A percentile compares a stretch with the other conserved stretches of the same genome.
Evolutionary conservation across 371 early-diverging fungal species (phyloP).

Genomic region (Caulochytrium protostelioides): DNA sequence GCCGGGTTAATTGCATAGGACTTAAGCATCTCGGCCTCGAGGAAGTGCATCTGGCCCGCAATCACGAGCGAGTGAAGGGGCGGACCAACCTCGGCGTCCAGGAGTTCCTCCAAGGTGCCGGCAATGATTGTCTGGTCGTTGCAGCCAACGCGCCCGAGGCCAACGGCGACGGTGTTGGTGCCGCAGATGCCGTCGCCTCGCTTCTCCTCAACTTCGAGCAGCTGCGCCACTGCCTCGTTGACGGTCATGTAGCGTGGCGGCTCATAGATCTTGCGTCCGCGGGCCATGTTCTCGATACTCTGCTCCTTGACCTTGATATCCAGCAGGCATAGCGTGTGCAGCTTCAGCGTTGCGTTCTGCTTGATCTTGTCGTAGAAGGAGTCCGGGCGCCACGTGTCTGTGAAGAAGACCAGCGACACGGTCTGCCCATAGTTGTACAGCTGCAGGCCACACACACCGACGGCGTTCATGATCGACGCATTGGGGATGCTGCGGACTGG

Average conservation of each 20-base stretch:
- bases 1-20: constrained; percentile 44
- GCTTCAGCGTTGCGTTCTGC: constrained; percentile 54
- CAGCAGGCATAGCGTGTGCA: constrained; percentile 93
- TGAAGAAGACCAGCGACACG: constrained; percentile 96
- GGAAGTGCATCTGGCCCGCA: constrained; percentile 71
- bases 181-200: constrained; percentile 39
- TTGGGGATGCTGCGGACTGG: constrained; percentile 86
- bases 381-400: constrained; percentile 88
- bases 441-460: constrained; percentile 94
- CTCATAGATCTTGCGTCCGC: constrained; percentile 79
- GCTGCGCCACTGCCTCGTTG: constrained; percentile 77
- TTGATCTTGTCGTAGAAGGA: constrained; percentile 88
- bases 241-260: constrained; percentile 97
- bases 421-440: constrained; percentile 97
- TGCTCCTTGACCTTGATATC: constrained; percentile 99
- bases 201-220: constrained; percentile 73
- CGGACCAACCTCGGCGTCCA: constrained; percentile 70
- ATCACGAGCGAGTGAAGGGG: constrained; percentile 96
- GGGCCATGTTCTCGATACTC: constrained; percentile 77
- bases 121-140: constrained; percentile 57
- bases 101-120: constrained; percentile 68
- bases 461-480: constrained; percentile 96
- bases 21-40: constrained; percentile 78
- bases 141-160: constrained; percentile 81
- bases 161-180: constrained; percentile 67